Base-by-base conservation (phyloP, 225 moss, liverwort and hornwort genomes). In the Marchantia paleacea region DNA sequence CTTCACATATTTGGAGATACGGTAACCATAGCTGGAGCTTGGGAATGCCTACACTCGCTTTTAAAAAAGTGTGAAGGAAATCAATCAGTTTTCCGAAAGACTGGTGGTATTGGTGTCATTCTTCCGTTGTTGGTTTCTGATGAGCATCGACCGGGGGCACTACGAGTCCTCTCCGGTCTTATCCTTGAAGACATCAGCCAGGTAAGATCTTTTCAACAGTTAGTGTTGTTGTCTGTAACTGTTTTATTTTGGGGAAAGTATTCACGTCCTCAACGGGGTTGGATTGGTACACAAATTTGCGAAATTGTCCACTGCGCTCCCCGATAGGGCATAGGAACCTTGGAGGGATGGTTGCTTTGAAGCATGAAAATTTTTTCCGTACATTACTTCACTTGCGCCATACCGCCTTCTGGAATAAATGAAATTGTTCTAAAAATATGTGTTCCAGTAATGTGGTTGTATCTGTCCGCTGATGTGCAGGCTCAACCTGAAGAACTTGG, bases 1-100 rank as follows among this genome's bases (percentile, higher is more conserved):
- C 71, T 76, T 31, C 85, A 82, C 50, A 88, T 94, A 30, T 95
- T 95, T 86, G 95, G 92, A 83, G 92, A 95, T 85, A 82, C 80
- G 81, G 87, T 90, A 49, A 91, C 93, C 63, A 80, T 89, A 52
- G 83, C 79, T 60, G 88, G 90, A 79, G 95, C 90, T 77, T 99
- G 99, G 99, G 87, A 90, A 82, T 99, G 99, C 81, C 84, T 99
- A 72, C 87, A 90, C 66, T 90, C 99, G 25, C 87, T 99, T 22
- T 65, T 95, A n/a, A 89, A 87, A 72, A 92, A 88, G 87, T 89
- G 88, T 55, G 91, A 95, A 80, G 95, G 90, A 76, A 99, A 95
- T 88, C 99, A 99, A 79, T 81, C 83, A 84, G 85, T 90, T 79
- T 99, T 99, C 78, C 89, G 99, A 73, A 91, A 91, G 79, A 86